These are phyloP conservation scores for Aspergillus cejpii DNA, from an alignment of 2,329 filamentous ascomycete genomes.

Conservation along the genomic window DNA sequence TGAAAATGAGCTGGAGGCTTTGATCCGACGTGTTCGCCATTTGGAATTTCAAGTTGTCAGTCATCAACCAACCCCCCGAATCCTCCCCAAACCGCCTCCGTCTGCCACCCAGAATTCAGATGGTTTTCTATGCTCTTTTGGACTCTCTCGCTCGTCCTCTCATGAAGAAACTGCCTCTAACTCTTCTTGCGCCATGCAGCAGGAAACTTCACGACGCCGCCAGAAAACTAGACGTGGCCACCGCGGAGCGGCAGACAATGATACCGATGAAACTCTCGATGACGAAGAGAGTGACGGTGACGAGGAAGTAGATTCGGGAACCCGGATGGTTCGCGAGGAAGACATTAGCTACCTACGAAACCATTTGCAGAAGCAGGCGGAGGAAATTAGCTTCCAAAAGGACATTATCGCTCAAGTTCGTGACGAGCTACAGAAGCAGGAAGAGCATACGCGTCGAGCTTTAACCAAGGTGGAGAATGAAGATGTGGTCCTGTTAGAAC, in stretches of 20 bases:
- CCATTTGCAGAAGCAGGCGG: slow-evolving; percentile 88
- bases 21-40: slow-evolving; percentile 69
- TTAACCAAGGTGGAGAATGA: slow-evolving; percentile 77
- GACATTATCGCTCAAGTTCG: slow-evolving; percentile 80
- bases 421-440: slow-evolving; percentile 76
- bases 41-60: slow-evolving; percentile 69
- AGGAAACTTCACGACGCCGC: slow-evolving; percentile 35
- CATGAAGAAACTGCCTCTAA: slow-evolving; percentile 31
- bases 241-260: slow-evolving; percentile 27
- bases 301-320: slow-evolving; percentile 49
- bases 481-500: slow-evolving; percentile 81
- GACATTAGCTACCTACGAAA: slow-evolving; percentile 80
- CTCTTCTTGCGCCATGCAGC: slow-evolving; percentile 30
- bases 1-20: slow-evolving; percentile 73
- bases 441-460: slow-evolving; percentile 74
- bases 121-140: slow-evolving; percentile 31
- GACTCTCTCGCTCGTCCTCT: slow-evolving; percentile 30
- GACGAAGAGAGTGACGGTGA: slow-evolving; percentile 38
- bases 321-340: slow-evolving; percentile 59
- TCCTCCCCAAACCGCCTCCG: slow-evolving; percentile 61
- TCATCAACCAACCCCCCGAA: slow-evolving; percentile 59
- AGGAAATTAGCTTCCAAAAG: slow-evolving; percentile 80
- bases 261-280: slow-evolving; percentile 26
- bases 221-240: slow-evolving; percentile 33
- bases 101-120: slow-evolving; percentile 49